A percentile compares a stretch with the other conserved stretches of the same genome.
These are phyloP conservation scores for Erigeron philadelphicus DNA, from an alignment of 140 eudicot species.

Conservation along the genomic window DNA sequence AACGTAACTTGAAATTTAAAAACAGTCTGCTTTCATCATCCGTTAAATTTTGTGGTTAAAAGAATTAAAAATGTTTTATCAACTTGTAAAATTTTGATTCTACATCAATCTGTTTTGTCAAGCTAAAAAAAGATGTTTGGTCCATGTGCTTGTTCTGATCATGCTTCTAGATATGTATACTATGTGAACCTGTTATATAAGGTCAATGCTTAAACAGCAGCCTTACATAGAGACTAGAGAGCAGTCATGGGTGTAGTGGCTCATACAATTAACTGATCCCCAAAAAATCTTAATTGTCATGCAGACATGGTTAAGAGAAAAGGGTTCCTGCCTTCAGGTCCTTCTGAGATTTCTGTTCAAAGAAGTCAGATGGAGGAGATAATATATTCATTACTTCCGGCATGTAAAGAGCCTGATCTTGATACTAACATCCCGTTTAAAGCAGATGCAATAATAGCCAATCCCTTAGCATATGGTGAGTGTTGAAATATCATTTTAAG, in stretches of 20 bases:
- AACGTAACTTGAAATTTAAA: background rate
- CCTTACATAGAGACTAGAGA: background rate
- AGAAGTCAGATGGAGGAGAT: conserved; percentile 83
- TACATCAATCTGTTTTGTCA: background rate
- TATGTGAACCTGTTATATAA: conserved; percentile 1
- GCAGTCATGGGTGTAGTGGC: background rate
- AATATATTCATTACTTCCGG: conserved; percentile 67
- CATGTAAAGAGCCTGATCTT: conserved; percentile 82
- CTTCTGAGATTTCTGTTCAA: conserved; percentile 85
- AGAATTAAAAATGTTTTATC: background rate
- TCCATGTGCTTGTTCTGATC: background rate
- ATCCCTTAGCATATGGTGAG: conserved; percentile 91
- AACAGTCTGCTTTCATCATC: conserved; percentile 3
- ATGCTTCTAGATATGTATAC: background rate
- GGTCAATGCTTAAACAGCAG: background rate
- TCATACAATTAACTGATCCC: background rate
- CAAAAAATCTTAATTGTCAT: too few species aligned
- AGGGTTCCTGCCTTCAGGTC: conserved; percentile 96
- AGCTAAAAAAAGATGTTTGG: conserved; percentile 9
- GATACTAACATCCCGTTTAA: conserved; percentile 80
- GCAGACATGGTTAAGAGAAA: conserved; percentile 96
- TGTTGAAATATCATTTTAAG: conserved; percentile 1
- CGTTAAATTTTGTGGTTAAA: background rate
- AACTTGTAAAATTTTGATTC: background rate
- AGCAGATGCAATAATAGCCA: conserved; percentile 83